Percentiles rank a stretch among this genome's conserved stretches.
These are phyloP conservation scores for Crotalaria pallida DNA, from an alignment of 306 rosid species.

Conservation along the genomic window DNA sequence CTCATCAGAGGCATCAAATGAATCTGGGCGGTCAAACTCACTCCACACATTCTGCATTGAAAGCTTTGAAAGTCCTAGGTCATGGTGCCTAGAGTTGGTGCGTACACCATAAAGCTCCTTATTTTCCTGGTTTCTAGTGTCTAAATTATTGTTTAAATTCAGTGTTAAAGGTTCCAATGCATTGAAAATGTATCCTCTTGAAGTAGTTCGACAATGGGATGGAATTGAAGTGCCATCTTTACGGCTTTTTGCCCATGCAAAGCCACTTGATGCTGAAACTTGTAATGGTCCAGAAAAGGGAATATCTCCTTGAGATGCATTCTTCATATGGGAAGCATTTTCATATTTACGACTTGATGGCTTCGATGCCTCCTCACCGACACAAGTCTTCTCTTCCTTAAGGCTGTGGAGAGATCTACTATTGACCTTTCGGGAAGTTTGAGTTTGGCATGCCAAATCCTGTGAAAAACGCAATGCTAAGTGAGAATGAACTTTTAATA, in stretches of 20 bases:
- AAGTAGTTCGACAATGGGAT: slow-evolving; percentile 64
- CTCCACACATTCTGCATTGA: slow-evolving; percentile 66
- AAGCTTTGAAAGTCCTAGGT: slow-evolving; percentile 54
- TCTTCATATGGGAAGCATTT: slow-evolving; percentile 66
- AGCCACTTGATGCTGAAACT: slow-evolving; percentile 89
- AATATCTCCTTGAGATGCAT: slow-evolving; percentile 89
- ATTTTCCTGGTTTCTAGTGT: slow-evolving; percentile 48
- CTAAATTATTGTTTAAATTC: slow-evolving; percentile 45
- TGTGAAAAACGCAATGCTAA: slow-evolving; percentile 34
- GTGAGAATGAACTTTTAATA: slow-evolving; percentile 11
- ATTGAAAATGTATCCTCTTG: slow-evolving; percentile 64
- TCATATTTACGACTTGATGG: slow-evolving; percentile 42
- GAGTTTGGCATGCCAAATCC: slow-evolving; percentile 47
- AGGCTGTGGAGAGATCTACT: slow-evolving; percentile 35
- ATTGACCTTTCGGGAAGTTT: slow-evolving; percentile 35
- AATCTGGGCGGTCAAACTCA: slow-evolving; percentile 77
- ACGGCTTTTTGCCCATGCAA: slow-evolving; percentile 88
- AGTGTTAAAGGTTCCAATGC: slow-evolving; percentile 44
- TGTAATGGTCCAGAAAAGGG: slow-evolving; percentile 84
- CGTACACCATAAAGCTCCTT: slow-evolving; percentile 33
- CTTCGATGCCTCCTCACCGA: slow-evolving; percentile 38
- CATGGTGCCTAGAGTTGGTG: slow-evolving; percentile 45
- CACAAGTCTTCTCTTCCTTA: slow-evolving; percentile 35
- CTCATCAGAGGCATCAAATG: slow-evolving; percentile 83
- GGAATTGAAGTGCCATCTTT: slow-evolving; percentile 56